Base-by-base conservation (phyloP, 73 alveolate genomes). In the Paramecium sonneborni region DNA sequence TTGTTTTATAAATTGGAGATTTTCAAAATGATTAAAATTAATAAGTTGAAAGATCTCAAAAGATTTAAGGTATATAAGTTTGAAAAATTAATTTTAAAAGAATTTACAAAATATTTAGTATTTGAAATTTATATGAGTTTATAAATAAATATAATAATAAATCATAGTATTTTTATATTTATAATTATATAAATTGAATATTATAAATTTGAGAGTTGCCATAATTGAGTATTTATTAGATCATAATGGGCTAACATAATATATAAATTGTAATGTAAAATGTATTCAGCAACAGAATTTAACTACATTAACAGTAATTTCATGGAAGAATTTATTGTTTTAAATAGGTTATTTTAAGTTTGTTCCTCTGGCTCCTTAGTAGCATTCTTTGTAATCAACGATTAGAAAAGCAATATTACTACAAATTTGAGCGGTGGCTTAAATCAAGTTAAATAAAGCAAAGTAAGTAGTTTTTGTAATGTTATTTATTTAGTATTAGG, bases 341-440 rank as follows among this genome's bases (percentile, higher is more conserved):
- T 97, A 67, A 98, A 96, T 76, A 98, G 99, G 18, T 90, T 97
- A 56, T 96, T 93, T 87, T 98, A 97, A 39, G 97, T 94, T 94
- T 96, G 99, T 94, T 93, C 99, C 9, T 96, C 95, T n/a, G 99
- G 99, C 0, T 58, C 98, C 39, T 88, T 94, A 58, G 93, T 92
- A 91, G 95, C 96, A 41, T 97, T 93, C 1, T 74, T 95, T 76
- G 86, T 93, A 21, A 93, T 95, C 2, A 93, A 96, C 12, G 85
- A 85, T 28, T 57, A 98, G 34, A 92, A 97, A 92, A 86, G 94
- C 11, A 97, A 97, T 58, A 98, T 97, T 1, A 97, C 99, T 21
- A 96, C 98, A n/a, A 98, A 98, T 93, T 98, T 99, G 99, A 57
- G 99, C 55, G 99, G 99, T 30, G 99, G 99, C 2, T 94, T 98